A percentile compares a stretch with the other conserved stretches of the same genome.
Evolutionary conservation across 108 stramenopile genomes (phyloP).

Genomic region (Nitzschia putrida): DNA sequence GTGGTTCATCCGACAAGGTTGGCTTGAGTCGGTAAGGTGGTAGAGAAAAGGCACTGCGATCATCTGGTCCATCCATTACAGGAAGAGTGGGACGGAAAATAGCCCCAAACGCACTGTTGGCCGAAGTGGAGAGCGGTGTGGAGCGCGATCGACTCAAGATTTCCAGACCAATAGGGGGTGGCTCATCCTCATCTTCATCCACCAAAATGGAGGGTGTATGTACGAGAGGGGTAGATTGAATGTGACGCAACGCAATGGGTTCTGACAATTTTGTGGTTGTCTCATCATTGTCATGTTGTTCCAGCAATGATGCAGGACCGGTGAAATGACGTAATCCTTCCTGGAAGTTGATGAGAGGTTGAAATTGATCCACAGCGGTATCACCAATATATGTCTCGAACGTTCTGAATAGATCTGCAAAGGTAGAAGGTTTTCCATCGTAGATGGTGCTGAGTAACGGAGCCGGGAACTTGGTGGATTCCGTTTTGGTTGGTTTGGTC

Average conservation of each 20-base stretch:
- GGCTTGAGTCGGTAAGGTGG: conserved; percentile 23
- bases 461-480: not conserved
- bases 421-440: conserved; percentile 13
- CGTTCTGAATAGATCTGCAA: conserved; percentile 11
- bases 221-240: conserved; percentile 36
- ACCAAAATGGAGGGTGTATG: conserved; percentile 27
- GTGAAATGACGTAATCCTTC: conserved; percentile 16
- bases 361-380: conserved; percentile 21
- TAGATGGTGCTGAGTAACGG: conserved; percentile 11
- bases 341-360: conserved; percentile 20
- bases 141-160: conserved; percentile 40
- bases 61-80: conserved; percentile 1
- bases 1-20: conserved; percentile 5
- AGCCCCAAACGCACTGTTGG: conserved; percentile 41
- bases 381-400: conserved; percentile 30
- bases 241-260: conserved; percentile 35
- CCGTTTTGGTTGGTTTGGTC: too few species aligned
- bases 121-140: conserved; percentile 35
- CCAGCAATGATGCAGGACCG: not conserved
- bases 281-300: not conserved
- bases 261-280: conserved; percentile 14
- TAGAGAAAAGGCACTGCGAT: conserved; percentile 36
- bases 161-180: conserved; percentile 33
- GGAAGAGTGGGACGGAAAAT: conserved; percentile 24
- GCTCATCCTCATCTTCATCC: conserved; percentile 31